These are phyloP conservation scores for Mucor velutinosus DNA, from an alignment of 371 early-diverging fungal genomes.

Conservation along the genomic window DNA sequence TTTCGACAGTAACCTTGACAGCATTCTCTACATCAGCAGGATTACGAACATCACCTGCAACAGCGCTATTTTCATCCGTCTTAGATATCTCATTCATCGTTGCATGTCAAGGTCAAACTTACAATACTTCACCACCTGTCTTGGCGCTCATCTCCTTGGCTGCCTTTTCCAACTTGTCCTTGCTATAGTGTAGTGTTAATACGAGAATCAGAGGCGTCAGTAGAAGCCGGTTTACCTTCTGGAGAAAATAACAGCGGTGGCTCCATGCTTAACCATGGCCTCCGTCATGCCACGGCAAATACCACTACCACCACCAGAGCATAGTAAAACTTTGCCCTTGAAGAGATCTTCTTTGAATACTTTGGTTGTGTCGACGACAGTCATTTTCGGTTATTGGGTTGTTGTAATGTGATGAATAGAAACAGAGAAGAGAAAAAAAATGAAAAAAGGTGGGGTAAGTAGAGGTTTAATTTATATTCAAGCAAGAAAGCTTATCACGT, in stretches of 20 bases:
- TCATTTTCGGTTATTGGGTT: not conserved
- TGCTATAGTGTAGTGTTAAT: slow-evolving; percentile 14
- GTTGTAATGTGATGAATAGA: not conserved
- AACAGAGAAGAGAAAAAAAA: slow-evolving; percentile 5
- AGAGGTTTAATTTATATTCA: not conserved
- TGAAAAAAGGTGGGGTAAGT: not conserved
- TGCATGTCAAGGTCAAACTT: not conserved
- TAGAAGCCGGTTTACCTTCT: slow-evolving; percentile 45
- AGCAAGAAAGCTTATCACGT: slow-evolving; percentile 5
- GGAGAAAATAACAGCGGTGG: slow-evolving; percentile 68
- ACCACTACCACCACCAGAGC: slow-evolving; percentile 66
- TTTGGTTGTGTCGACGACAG: slow-evolving; percentile 35
- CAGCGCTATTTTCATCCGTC: slow-evolving; percentile 27
- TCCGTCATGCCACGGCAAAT: slow-evolving; percentile 82
- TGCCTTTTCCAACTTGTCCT: slow-evolving; percentile 66
- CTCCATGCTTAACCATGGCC: slow-evolving; percentile 79
- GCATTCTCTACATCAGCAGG: slow-evolving; percentile 66
- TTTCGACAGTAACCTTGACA: slow-evolving; percentile 61
- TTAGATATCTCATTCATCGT: not conserved
- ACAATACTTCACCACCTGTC: slow-evolving; percentile 61
- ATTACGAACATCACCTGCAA: slow-evolving; percentile 69
- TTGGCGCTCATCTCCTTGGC: slow-evolving; percentile 65
- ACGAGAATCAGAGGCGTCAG: not conserved
- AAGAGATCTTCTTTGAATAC: slow-evolving; percentile 49
- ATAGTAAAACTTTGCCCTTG: slow-evolving; percentile 45